A percentile compares a stretch with the other conserved stretches of the same genome.
Conservation (phyloP, 768 basidiomycete genomes). For the Suillus sp. region DNA sequence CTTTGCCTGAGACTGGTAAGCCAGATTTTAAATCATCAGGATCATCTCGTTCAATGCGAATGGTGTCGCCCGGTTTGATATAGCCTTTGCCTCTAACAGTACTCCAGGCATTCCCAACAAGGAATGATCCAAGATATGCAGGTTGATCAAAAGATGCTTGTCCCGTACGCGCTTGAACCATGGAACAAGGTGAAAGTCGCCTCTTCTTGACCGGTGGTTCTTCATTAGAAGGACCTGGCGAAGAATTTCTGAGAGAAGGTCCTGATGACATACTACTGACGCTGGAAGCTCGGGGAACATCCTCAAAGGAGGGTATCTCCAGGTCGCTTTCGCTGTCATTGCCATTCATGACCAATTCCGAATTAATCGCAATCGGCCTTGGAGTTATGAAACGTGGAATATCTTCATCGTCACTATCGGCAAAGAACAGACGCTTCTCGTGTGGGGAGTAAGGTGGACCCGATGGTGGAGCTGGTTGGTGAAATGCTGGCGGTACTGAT, state of each 20-base stretch:
- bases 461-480: slow-evolving; percentile 7
- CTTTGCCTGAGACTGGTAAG: slow-evolving; percentile 33
- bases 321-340: slow-evolving; percentile 35
- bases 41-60: slow-evolving; percentile 59
- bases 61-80: slow-evolving; percentile 60
- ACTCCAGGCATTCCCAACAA: slow-evolving; percentile 78
- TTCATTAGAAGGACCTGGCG: slow-evolving; percentile 22
- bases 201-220: slow-evolving; percentile 50
- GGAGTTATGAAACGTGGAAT: slow-evolving; percentile 19
- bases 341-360: slow-evolving; percentile 41
- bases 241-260: slow-evolving; percentile 25
- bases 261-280: slow-evolving; percentile 41
- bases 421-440: slow-evolving; percentile 41
- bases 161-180: neutral
- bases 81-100: slow-evolving; percentile 75
- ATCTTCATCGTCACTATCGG: slow-evolving; percentile 49
- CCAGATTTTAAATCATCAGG: slow-evolving; percentile 32
- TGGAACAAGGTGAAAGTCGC: slow-evolving; percentile 41
- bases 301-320: slow-evolving; percentile 36
- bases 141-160: neutral
- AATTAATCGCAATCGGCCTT: slow-evolving; percentile 23
- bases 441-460: slow-evolving; percentile 19
- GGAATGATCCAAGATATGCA: slow-evolving; percentile 64
- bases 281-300: slow-evolving; percentile 42
- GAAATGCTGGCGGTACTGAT: slow-evolving; percentile 1